A percentile compares a stretch with the other conserved stretches of the same genome.
Evolutionary conservation across 2,329 filamentous ascomycete genomes (phyloP).

Genomic region (Thelonectria olida): DNA sequence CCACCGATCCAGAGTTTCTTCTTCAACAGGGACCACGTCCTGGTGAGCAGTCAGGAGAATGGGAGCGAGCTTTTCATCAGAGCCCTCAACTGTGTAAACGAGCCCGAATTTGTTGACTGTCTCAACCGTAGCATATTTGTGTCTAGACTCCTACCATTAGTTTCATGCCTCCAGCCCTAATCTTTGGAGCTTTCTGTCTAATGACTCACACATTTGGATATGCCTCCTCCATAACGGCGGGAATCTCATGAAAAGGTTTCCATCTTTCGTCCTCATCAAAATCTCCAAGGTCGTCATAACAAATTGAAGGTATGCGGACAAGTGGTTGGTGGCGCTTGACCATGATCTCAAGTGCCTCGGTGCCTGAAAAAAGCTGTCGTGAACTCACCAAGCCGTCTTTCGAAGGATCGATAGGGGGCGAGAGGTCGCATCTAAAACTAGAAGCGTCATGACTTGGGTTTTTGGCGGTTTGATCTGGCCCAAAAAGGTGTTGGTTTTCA

Average conservation of each 20-base stretch:
- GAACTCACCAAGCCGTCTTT: slow-evolving; percentile 41
- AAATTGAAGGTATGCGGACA: slow-evolving; percentile 61
- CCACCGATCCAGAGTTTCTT: slow-evolving; percentile 50
- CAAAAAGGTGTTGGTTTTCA: neutral
- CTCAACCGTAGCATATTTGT: slow-evolving; percentile 53
- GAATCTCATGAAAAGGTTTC: slow-evolving; percentile 59
- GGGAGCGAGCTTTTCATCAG: slow-evolving; percentile 54
- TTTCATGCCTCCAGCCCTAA: neutral
- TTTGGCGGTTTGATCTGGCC: neutral
- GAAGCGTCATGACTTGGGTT: neutral
- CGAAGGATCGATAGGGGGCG: slow-evolving; percentile 39
- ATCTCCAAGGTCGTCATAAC: slow-evolving; percentile 62
- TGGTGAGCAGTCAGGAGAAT: slow-evolving; percentile 51
- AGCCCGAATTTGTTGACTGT: slow-evolving; percentile 69
- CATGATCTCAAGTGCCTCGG: slow-evolving; percentile 45
- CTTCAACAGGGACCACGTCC: slow-evolving; percentile 51
- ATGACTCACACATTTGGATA: slow-evolving; percentile 56
- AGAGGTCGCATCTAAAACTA: slow-evolving; percentile 38
- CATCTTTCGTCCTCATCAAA: slow-evolving; percentile 62
- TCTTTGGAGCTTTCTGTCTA: neutral
- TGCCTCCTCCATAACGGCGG: slow-evolving; percentile 53
- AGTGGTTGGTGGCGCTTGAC: slow-evolving; percentile 59
- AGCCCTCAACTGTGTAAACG: slow-evolving; percentile 66
- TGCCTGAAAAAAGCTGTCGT: slow-evolving; percentile 40
- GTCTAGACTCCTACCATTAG: slow-evolving; percentile 36